Evolutionary conservation across 257 asterid species (phyloP).

Genomic region (Linderniella brevidens): DNA sequence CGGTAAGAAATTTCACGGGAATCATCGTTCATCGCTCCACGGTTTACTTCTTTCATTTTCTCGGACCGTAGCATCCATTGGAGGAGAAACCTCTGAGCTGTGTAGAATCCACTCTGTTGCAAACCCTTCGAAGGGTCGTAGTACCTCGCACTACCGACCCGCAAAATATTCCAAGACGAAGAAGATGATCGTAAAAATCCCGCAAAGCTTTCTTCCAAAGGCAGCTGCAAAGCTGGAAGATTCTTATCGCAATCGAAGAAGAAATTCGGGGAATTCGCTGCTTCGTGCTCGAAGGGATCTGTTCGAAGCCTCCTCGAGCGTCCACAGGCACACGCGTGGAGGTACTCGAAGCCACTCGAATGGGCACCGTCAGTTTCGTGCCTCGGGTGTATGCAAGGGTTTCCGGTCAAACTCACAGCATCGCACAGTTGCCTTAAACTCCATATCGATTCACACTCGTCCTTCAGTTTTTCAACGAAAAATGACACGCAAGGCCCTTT

Average conservation of each 20-base stretch:
- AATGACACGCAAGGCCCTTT: constrained; percentile 70
- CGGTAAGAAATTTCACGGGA: constrained; percentile 20
- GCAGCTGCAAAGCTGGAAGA: constrained; percentile 51
- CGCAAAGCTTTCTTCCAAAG: constrained; percentile 29
- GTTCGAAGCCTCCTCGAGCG: constrained; percentile 73
- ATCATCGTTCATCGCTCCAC: constrained; percentile 13
- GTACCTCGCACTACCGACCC: constrained; percentile 73
- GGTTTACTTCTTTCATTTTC: constrained; percentile 23
- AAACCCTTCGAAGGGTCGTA: constrained; percentile 79
- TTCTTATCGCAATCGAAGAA: constrained; percentile 82
- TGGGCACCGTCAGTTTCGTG: constrained; percentile 45
- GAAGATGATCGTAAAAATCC: constrained; percentile 18
- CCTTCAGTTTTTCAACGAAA: constrained; percentile 46
- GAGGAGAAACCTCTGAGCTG: constrained; percentile 61
- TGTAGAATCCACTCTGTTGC: constrained; percentile 75
- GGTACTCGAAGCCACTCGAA: constrained; percentile 85
- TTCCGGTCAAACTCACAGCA: constrained; percentile 90
- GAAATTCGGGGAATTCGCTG: constrained; percentile 43
- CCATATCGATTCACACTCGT: constrained; percentile 80
- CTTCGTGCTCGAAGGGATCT: constrained; percentile 83
- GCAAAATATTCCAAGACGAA: constrained; percentile 67
- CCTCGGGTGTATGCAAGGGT: constrained; percentile 80
- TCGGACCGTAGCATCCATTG: constrained; percentile 52
- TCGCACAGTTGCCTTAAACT: constrained; percentile 89
- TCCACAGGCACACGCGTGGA: constrained; percentile 99